phyloP scores from a whole-genome alignment of 1,284 basidiomycete species.

The Microbotryum scabiosae region DNA sequence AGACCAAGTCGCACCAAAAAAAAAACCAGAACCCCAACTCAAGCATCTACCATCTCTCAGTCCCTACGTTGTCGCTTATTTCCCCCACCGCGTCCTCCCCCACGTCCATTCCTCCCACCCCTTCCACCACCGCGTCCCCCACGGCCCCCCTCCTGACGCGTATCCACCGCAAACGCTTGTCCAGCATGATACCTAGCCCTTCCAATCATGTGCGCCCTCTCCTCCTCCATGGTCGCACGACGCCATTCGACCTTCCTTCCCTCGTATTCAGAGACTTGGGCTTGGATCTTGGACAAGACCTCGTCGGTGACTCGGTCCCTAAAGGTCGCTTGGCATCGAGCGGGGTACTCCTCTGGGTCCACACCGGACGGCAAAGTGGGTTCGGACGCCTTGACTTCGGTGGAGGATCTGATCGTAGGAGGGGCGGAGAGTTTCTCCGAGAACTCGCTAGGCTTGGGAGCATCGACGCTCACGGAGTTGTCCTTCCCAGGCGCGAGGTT shows the following conservation, averaged over 20 bases:
- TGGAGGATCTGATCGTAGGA: slow-evolving; percentile 20
- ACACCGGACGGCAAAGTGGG: slow-evolving; percentile 30
- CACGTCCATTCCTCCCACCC: slow-evolving; percentile 36
- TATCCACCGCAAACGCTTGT: slow-evolving; percentile 45
- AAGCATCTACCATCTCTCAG: not conserved
- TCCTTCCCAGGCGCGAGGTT: slow-evolving; percentile 6
- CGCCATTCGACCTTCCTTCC: slow-evolving; percentile 39
- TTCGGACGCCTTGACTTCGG: slow-evolving; percentile 2
- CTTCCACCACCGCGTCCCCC: slow-evolving; percentile 37
- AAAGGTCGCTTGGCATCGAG: slow-evolving; percentile 43
- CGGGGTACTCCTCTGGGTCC: slow-evolving; percentile 45
- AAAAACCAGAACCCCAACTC: no score
- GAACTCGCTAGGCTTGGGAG: slow-evolving; percentile 21
- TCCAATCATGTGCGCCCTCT: slow-evolving; percentile 68
- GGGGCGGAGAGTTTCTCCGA: slow-evolving; percentile 22
- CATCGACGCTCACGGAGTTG: not conserved
- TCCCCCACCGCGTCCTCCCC: slow-evolving; percentile 34
- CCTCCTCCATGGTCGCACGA: slow-evolving; percentile 48
- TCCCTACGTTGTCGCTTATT: slow-evolving; percentile 26
- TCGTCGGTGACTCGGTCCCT: slow-evolving; percentile 43
- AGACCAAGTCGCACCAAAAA: no score
- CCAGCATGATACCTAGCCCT: slow-evolving; percentile 52
- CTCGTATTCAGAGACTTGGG: slow-evolving; percentile 43
- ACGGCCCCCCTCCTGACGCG: slow-evolving; percentile 35
- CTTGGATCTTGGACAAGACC: slow-evolving; percentile 42